A percentile compares a stretch with the other conserved stretches of the same genome.
These are phyloP conservation scores for Aegilops umbellulata DNA, from an alignment of 176 grass and related monocot genomes.

Conservation along the genomic window DNA sequence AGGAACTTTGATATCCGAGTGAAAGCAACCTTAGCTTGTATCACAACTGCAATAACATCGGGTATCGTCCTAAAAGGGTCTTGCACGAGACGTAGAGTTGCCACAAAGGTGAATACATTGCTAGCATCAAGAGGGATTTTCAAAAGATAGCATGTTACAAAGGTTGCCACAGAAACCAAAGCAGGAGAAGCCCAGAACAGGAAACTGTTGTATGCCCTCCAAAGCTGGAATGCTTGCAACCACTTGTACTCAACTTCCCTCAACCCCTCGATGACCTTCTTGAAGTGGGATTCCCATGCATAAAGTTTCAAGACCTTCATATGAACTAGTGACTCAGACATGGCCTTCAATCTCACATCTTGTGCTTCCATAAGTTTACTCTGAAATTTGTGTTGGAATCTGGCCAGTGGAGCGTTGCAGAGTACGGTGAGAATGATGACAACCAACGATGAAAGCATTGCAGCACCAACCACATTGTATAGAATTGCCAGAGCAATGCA, in stretches of 20 bases:
- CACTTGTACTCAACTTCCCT: constrained; percentile 68
- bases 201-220: constrained; percentile 77
- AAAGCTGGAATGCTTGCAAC: constrained; percentile 69
- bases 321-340: constrained; percentile 70
- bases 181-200: constrained; percentile 85
- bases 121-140: constrained; percentile 64
- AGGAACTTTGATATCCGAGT: constrained; percentile 65
- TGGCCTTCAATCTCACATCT: constrained; percentile 75
- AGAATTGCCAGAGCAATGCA: too few relatives aligned
- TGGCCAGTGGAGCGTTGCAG: constrained; percentile 72
- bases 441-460: constrained; percentile 49
- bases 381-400: constrained; percentile 79
- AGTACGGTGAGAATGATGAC: constrained; percentile 74
- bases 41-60: constrained; percentile 73
- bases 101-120: constrained; percentile 85
- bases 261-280: constrained; percentile 63
- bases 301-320: constrained; percentile 88
- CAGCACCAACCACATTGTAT: too few relatives aligned
- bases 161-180: constrained; percentile 75
- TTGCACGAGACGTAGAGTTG: constrained; percentile 75
- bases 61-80: constrained; percentile 58
- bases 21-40: constrained; percentile 84
- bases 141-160: constrained; percentile 76
- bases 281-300: constrained; percentile 90
- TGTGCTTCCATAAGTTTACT: constrained; percentile 76